Base-by-base conservation (phyloP, 1,284 basidiomycete species). In the Naganishia albida region DNA sequence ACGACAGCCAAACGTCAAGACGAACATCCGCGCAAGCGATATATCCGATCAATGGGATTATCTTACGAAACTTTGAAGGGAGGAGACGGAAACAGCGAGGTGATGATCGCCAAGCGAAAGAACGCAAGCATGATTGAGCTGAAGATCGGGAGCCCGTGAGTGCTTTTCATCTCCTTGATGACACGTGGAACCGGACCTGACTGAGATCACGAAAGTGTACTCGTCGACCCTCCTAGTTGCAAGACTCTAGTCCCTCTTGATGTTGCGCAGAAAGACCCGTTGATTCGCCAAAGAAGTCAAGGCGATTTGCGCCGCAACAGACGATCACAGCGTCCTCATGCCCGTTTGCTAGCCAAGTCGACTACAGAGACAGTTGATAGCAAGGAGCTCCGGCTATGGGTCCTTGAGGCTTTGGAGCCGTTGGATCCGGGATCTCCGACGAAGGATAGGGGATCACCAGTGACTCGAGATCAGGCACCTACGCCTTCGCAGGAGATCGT, bases 61-160 rank as follows among this genome's bases (percentile, higher is more conserved):
- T 50, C 44, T 7, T 39, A 25, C 25, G 56, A 50, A 38, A 25
- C 34, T 18, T 12, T 60, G 18, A 50, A 25, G 25, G 30, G 15
- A 12, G 16, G 20, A 7, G 28, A 49, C 3, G 44, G 16, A 3
- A 48, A 12, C 25, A 38, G 23, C 28, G 18, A 23, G 1, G 10
- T 34, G 6, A 20, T 12, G n/a, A n/a, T 46, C 13, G 4, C 20
- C 0, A 16, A 30, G 46, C 38, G 39, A 20, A 34, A 46, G 34
- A 60, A 60, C 30, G 48, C 46, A 25, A 60, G 56, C 46, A 49
- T 60, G 56, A 60, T 49, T 50, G 56, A 60, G 20, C n/a, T 60
- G n/a, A 49, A 39, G 7, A 60, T 60, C n/a, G 46, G 56, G 7
- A 60, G 40, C 18, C 56, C 56, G 56, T 60, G 34, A 60, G 56